These are phyloP conservation scores for Cystobasidium onofrii DNA, from an alignment of 768 basidiomycete species.

Conservation along the genomic window DNA sequence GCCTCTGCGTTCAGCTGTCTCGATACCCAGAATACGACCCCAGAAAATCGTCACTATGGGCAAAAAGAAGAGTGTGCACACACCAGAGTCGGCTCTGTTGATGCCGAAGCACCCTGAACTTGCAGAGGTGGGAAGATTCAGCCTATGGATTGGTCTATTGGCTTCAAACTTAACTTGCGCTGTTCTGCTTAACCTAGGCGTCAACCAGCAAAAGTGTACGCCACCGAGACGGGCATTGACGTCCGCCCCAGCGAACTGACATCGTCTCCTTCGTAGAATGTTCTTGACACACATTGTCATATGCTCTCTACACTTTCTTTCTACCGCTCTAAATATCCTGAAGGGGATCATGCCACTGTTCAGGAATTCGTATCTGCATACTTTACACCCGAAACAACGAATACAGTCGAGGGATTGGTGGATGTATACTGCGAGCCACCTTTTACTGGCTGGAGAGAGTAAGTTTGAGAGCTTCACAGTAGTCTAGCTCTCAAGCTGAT, in stretches of 20 bases:
- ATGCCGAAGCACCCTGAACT: slow-evolving; percentile 20
- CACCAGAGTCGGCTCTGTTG: slow-evolving; percentile 24
- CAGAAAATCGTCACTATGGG: slow-evolving; percentile 15
- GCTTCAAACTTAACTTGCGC: neutral
- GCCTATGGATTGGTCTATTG: neutral
- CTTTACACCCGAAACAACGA: slow-evolving; percentile 45
- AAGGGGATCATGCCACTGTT: slow-evolving; percentile 54
- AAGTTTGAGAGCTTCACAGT: slow-evolving; percentile 38
- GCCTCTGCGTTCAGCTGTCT: neutral
- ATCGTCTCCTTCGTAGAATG: neutral
- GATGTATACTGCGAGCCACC: slow-evolving; percentile 88
- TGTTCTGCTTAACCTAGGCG: neutral
- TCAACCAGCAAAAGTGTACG: neutral
- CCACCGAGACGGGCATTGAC: neutral
- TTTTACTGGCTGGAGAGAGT: slow-evolving; percentile 47
- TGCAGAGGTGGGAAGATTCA: neutral
- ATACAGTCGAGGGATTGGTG: slow-evolving; percentile 59
- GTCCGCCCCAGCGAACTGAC: neutral
- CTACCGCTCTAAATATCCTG: slow-evolving; percentile 59
- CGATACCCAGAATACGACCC: neutral
- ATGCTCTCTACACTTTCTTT: slow-evolving; percentile 62
- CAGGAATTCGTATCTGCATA: slow-evolving; percentile 62
- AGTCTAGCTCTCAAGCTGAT: neutral
- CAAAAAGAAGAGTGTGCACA: slow-evolving; percentile 17
- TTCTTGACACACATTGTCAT: slow-evolving; percentile 81